Conservation (phyloP, 768 basidiomycete species). For the Tremella fuciformis region DNA sequence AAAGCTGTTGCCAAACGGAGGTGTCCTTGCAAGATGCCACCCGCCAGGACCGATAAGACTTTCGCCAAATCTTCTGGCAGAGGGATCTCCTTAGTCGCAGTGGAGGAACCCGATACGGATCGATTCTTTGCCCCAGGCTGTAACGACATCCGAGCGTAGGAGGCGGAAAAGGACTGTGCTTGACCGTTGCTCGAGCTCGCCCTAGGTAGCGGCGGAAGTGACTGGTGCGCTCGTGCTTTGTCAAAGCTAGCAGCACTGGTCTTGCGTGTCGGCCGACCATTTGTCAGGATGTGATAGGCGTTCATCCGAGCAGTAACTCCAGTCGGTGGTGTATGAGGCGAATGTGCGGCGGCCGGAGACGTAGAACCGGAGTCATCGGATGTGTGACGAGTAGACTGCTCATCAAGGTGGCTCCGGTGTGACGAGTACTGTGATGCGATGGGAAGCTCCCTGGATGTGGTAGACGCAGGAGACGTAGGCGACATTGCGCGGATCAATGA, state of each 20-base stretch:
- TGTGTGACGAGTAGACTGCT: conserved; percentile 6
- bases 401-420: conserved; percentile 6
- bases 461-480: conserved; percentile 56
- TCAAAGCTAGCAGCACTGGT: conserved; percentile 12
- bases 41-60: conserved; percentile 81
- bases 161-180: conserved; percentile 7
- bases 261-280: conserved; percentile 39
- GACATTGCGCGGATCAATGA: conserved; percentile 30
- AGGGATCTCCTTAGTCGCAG: not conserved
- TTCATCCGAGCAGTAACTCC: conserved; percentile 30
- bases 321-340: conserved; percentile 9
- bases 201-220: conserved; percentile 41
- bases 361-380: conserved; percentile 14
- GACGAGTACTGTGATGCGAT: conserved; percentile 86
- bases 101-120: not conserved
- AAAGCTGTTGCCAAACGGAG: conserved; percentile 77
- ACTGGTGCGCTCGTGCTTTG: conserved; percentile 41
- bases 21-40: conserved; percentile 85
- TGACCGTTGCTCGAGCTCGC: conserved; percentile 1
- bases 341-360: not conserved
- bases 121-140: conserved; percentile 11
- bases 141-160: conserved; percentile 20
- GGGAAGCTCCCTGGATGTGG: conserved; percentile 65
- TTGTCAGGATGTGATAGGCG: conserved; percentile 40
- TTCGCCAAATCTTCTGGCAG: conserved; percentile 81